These are phyloP conservation scores for Aspergillus sp. DNA, from an alignment of 2,329 filamentous ascomycete species.

Conservation along the genomic window DNA sequence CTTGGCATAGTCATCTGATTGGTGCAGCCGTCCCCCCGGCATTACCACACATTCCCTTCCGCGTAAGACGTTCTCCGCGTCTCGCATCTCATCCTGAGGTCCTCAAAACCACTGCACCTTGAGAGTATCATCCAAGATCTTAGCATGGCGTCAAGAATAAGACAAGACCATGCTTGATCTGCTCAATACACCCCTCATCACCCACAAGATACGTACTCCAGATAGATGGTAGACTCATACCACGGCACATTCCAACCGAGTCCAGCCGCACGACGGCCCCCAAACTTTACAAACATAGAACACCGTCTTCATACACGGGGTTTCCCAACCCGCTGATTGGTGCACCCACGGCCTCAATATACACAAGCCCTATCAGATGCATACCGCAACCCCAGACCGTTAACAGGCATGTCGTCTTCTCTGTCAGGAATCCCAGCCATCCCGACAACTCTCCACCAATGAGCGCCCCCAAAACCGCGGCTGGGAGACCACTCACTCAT, in stretches of 20 bases:
- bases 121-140: too few species aligned
- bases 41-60: conserved; percentile 15
- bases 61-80: conserved; percentile 5
- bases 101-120: too few species aligned
- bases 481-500: too few species aligned
- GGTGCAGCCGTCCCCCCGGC: conserved; percentile 12
- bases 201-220: too few species aligned
- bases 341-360: too few species aligned
- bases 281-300: background rate
- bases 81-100: background rate
- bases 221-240: too few species aligned
- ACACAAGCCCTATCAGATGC: background rate
- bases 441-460: background rate
- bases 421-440: background rate
- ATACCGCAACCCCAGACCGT: too few species aligned
- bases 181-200: background rate
- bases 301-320: background rate
- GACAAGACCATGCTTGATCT: background rate
- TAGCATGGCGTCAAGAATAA: too few species aligned
- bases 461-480: background rate
- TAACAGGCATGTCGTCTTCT: background rate
- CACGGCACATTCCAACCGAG: background rate
- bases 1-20: conserved; percentile 19
- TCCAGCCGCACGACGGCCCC: background rate
- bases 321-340: background rate